A percentile compares a stretch with the other conserved stretches of the same genome.
These are phyloP conservation scores for Plectosphaerella sp. DNA, from an alignment of 2,329 filamentous ascomycete species.

Conservation along the genomic window DNA sequence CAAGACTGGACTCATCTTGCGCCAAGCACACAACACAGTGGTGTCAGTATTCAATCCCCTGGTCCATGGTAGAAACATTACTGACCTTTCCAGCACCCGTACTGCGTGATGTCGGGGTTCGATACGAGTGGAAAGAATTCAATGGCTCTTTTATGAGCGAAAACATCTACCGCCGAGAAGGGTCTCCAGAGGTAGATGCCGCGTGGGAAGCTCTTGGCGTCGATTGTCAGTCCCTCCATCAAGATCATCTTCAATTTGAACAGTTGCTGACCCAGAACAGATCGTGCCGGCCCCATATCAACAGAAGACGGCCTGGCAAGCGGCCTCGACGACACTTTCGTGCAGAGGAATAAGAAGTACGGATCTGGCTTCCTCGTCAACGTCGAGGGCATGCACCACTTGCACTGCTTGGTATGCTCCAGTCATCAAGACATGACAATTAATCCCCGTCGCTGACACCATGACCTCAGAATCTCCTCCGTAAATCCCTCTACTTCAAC, in stretches of 20 bases:
- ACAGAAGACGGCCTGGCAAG: constrained; percentile 41
- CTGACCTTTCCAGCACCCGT: constrained; percentile 21
- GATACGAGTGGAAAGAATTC: constrained; percentile 33
- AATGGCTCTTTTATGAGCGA: constrained; percentile 54
- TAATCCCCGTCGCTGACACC: not conserved
- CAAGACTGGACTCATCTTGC: constrained; percentile 16
- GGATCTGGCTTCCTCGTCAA: constrained; percentile 57
- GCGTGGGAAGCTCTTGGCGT: constrained; percentile 44
- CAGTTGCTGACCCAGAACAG: constrained; percentile 18
- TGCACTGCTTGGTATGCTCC: constrained; percentile 49
- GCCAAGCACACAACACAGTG: constrained; percentile 28
- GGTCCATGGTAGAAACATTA: not conserved
- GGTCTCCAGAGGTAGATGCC: constrained; percentile 48
- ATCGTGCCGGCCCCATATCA: constrained; percentile 43
- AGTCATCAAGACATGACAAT: not conserved
- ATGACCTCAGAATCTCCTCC: constrained; percentile 46
- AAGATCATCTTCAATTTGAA: not conserved
- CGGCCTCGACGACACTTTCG: constrained; percentile 49
- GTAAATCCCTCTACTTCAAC: constrained; percentile 55
- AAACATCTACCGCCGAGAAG: constrained; percentile 45
- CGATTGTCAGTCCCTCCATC: constrained; percentile 34
- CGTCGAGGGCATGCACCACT: constrained; percentile 50
- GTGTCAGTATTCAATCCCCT: constrained; percentile 22
- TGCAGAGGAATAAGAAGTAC: constrained; percentile 48
- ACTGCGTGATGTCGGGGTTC: constrained; percentile 24